phyloP scores from a whole-genome alignment of 768 basidiomycete species.

The Cyclocybe cylindracea region DNA sequence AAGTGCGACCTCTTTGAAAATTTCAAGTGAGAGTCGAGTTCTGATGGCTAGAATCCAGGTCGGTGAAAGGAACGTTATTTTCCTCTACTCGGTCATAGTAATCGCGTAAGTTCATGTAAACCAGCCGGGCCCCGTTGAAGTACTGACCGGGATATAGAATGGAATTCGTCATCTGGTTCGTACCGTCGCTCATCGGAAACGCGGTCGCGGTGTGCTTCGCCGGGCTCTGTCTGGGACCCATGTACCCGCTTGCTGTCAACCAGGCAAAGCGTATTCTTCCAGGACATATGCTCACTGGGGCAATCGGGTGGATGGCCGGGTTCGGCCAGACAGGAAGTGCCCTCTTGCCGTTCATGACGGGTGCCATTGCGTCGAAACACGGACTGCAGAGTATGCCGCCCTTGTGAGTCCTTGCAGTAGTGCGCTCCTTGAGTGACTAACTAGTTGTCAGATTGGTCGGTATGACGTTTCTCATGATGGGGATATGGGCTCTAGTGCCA shows the following conservation, averaged over 20 bases:
- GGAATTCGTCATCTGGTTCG: constrained; percentile 69
- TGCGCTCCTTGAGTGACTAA: too few relatives aligned
- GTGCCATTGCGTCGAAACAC: constrained; percentile 59
- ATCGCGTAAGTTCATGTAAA: constrained; percentile 38
- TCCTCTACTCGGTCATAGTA: constrained; percentile 50
- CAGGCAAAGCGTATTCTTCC: constrained; percentile 65
- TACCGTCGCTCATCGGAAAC: constrained; percentile 63
- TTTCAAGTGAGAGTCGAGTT: too few relatives aligned
- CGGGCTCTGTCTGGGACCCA: constrained; percentile 72
- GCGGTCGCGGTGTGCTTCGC: constrained; percentile 65
- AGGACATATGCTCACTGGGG: constrained; percentile 57
- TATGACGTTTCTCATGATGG: constrained; percentile 56
- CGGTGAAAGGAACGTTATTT: constrained; percentile 55
- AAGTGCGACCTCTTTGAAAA: constrained; percentile 13
- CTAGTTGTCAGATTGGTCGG: constrained; percentile 42
- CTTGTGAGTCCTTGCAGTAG: constrained; percentile 38
- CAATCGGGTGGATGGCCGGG: constrained; percentile 63
- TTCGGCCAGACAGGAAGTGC: constrained; percentile 73
- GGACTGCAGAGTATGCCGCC: constrained; percentile 59
- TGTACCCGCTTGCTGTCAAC: constrained; percentile 76
- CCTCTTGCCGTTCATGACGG: constrained; percentile 66
- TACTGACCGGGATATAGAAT: constrained; percentile 37
- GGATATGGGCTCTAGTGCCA: constrained; percentile 53
- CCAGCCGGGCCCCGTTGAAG: neutral
- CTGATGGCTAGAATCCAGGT: constrained; percentile 29